phyloP scores from a whole-genome alignment of 2,329 filamentous ascomycete genomes.

The Fusarium sp. region DNA sequence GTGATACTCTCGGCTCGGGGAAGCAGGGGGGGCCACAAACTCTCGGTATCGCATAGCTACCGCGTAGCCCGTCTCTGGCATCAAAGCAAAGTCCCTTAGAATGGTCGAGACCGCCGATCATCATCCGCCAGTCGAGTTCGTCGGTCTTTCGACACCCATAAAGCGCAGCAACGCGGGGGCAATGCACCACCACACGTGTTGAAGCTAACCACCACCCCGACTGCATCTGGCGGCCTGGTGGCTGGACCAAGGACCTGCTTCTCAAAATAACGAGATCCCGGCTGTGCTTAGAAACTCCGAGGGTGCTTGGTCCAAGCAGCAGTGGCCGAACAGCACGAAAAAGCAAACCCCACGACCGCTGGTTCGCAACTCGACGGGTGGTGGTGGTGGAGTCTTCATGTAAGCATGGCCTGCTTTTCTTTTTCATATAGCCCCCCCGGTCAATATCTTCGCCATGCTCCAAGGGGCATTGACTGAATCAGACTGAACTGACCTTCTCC shows the following conservation, averaged over 20 bases:
- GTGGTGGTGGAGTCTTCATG: slow-evolving; percentile 31
- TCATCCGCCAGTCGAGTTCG: slow-evolving; percentile 14
- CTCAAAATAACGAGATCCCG: slow-evolving; percentile 12
- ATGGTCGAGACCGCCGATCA: slow-evolving; percentile 22
- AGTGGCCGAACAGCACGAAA: slow-evolving; percentile 17
- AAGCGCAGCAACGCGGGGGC: slow-evolving; percentile 10
- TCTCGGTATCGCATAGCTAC: not conserved
- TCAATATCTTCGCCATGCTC: slow-evolving; percentile 16
- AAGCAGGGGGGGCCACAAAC: not conserved
- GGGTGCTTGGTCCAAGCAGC: not conserved
- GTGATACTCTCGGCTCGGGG: not conserved
- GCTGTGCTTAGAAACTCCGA: not conserved
- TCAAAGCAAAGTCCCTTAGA: slow-evolving; percentile 1
- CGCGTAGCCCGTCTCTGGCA: not conserved
- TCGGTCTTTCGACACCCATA: slow-evolving; percentile 15
- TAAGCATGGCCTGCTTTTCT: slow-evolving; percentile 37
- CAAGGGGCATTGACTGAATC: not conserved
- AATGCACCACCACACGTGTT: slow-evolving; percentile 16
- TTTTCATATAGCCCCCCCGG: slow-evolving; percentile 26
- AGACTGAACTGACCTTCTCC: not conserved
- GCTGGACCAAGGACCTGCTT: slow-evolving; percentile 19
- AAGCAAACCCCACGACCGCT: slow-evolving; percentile 26
- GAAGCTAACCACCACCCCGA: slow-evolving; percentile 18
- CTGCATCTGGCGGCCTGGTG: slow-evolving; percentile 20
- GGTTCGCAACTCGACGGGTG: slow-evolving; percentile 14